Evolutionary conservation across 2,329 filamentous ascomycete species (phyloP).

Genomic region (Apiospora marii): DNA sequence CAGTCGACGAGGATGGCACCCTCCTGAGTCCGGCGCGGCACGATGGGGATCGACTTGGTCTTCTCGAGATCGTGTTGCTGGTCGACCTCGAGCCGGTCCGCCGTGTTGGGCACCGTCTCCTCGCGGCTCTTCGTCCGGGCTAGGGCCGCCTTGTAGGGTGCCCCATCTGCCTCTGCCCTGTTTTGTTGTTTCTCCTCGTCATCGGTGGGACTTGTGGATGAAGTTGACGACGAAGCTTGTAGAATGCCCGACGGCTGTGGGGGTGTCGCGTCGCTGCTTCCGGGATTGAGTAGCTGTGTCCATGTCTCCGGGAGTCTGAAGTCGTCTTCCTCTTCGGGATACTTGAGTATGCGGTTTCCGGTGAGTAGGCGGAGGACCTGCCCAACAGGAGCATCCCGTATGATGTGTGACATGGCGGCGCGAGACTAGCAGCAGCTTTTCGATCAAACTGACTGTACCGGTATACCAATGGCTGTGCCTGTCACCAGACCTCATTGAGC

Average conservation of each 20-base stretch:
- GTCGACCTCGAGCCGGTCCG: conserved; percentile 36
- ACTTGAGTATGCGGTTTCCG: conserved; percentile 36
- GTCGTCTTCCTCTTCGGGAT: conserved; percentile 34
- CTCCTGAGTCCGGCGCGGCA: conserved; percentile 40
- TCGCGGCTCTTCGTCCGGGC: conserved; percentile 34
- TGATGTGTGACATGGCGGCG: conserved; percentile 29
- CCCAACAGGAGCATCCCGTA: conserved; percentile 40
- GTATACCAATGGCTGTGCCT: not conserved
- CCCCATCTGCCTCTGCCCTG: conserved; percentile 31
- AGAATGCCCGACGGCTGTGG: not conserved
- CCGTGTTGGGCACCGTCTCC: conserved; percentile 37
- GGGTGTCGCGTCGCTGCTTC: not conserved
- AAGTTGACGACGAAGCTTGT: conserved; percentile 30
- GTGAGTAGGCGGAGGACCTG: conserved; percentile 40
- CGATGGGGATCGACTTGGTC: conserved; percentile 39
- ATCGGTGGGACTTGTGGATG: conserved; percentile 28
- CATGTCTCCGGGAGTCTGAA: conserved; percentile 36
- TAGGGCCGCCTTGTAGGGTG: conserved; percentile 29
- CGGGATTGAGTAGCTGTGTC: conserved; percentile 28
- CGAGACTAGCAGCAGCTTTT: not conserved
- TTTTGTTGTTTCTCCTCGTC: conserved; percentile 36
- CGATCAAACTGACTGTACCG: no score
- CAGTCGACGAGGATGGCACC: conserved; percentile 39
- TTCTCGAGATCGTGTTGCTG: conserved; percentile 37
- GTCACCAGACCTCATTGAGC: not conserved